These are phyloP conservation scores for Fusarium sp. DNA, from an alignment of 2,329 filamentous ascomycete genomes.

Conservation along the genomic window DNA sequence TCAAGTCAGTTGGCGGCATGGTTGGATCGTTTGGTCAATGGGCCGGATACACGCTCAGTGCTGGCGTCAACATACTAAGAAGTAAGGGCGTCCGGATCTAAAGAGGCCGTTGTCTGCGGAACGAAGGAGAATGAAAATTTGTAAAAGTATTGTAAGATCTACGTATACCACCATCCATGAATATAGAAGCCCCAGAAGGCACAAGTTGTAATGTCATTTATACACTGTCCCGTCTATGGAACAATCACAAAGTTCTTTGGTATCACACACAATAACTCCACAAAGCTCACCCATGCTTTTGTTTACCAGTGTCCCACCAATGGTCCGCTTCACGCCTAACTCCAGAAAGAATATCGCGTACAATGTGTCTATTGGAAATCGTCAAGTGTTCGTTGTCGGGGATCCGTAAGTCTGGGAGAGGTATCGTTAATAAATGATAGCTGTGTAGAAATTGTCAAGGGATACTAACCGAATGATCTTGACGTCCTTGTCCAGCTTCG, in stretches of 20 bases:
- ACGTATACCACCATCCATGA: constrained; percentile 34
- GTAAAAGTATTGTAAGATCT: constrained; percentile 45
- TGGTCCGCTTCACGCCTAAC: constrained; percentile 13
- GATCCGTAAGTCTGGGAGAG: constrained; percentile 64
- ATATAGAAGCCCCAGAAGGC: constrained; percentile 30
- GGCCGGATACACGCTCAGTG: constrained; percentile 82
- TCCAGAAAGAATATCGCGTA: constrained; percentile 17
- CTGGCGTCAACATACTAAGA: constrained; percentile 82
- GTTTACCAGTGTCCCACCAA: constrained; percentile 14
- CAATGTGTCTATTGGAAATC: neutral
- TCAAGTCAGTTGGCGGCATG: constrained; percentile 69
- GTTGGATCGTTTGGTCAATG: constrained; percentile 77
- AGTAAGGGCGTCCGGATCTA: constrained; percentile 89
- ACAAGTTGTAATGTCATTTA: constrained; percentile 21
- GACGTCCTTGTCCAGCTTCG: constrained; percentile 73
- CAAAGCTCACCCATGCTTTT: constrained; percentile 5
- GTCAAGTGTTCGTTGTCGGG: constrained; percentile 64
- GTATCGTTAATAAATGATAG: constrained; percentile 40
- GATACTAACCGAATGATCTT: constrained; percentile 75
- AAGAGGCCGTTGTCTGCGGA: constrained; percentile 26
- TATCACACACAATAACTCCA: constrained; percentile 29
- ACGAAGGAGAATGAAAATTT: constrained; percentile 9
- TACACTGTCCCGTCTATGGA: constrained; percentile 10
- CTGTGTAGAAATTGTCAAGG: neutral
- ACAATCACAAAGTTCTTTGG: constrained; percentile 11